Evolutionary conservation across 257 asterid genomes (phyloP).

Genomic region (Jacaranda copaia): DNA sequence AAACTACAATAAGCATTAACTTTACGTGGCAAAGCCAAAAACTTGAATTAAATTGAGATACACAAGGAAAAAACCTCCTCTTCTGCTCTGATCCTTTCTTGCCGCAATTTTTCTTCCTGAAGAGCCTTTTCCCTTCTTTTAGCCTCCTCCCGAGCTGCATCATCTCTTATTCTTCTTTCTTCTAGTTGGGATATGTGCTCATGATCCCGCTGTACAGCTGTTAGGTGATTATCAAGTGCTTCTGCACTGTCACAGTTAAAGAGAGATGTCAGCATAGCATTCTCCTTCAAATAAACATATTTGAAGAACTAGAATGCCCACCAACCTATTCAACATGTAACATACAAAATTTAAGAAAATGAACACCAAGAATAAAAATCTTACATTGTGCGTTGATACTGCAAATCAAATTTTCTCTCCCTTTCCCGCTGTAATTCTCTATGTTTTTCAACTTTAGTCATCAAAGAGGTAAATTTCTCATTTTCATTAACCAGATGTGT

Average conservation of each 20-base stretch:
- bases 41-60: neutral
- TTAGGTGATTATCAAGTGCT: slow-evolving; percentile 89
- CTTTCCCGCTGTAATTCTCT: slow-evolving; percentile 64
- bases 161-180: slow-evolving; percentile 91
- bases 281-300: slow-evolving; percentile 24
- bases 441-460: slow-evolving; percentile 51
- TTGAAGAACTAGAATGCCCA: slow-evolving; percentile 15
- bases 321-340: slow-evolving; percentile 21
- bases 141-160: slow-evolving; percentile 89
- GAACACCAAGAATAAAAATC: slow-evolving; percentile 31
- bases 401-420: slow-evolving; percentile 75
- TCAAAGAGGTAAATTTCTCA: slow-evolving; percentile 55
- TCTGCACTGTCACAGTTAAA: slow-evolving; percentile 68
- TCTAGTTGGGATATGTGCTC: slow-evolving; percentile 87
- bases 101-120: slow-evolving; percentile 70
- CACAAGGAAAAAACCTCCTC: slow-evolving; percentile 65
- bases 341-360: slow-evolving; percentile 9
- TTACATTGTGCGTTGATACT: slow-evolving; percentile 83
- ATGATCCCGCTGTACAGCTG: slow-evolving; percentile 88
- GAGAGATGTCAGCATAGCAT: slow-evolving; percentile 37
- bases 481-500: slow-evolving; percentile 55
- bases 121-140: slow-evolving; percentile 74
- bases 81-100: slow-evolving; percentile 78
- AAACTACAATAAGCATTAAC: slow-evolving; percentile 7
- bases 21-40: slow-evolving; percentile 24